Percentiles rank a stretch among this genome's conserved stretches.
Conservation (phyloP, 2,329 filamentous ascomycete genomes). For the Nothophaeocryptopus gaeumannii region DNA sequence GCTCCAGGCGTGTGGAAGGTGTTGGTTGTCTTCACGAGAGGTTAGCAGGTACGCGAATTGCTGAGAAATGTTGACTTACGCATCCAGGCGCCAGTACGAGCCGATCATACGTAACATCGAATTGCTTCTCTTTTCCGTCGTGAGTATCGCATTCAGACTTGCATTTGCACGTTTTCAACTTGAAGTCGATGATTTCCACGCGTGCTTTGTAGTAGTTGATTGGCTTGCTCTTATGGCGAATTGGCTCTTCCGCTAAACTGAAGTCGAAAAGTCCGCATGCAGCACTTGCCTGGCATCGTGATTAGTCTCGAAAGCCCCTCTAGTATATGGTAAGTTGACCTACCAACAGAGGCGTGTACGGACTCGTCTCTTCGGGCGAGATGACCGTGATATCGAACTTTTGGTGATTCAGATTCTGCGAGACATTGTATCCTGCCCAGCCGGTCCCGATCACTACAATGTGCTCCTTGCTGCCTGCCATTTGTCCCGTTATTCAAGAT, state of each 20-base stretch:
- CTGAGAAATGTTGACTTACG: constrained; percentile 5
- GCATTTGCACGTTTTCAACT: constrained; percentile 36
- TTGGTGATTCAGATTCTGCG: constrained; percentile 36
- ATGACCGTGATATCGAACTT: constrained; percentile 43
- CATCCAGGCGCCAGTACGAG: constrained; percentile 44
- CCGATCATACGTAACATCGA: constrained; percentile 43
- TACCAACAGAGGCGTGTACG: constrained; percentile 44
- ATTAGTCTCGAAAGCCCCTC: background rate
- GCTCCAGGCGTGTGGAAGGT: constrained; percentile 25
- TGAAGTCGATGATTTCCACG: constrained; percentile 40
- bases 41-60: constrained; percentile 8
- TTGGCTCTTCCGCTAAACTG: constrained; percentile 45
- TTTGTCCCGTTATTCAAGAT: background rate
- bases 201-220: constrained; percentile 31
- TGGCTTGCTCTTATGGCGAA: constrained; percentile 39
- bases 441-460: constrained; percentile 40
- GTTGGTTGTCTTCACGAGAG: constrained; percentile 5
- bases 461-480: constrained; percentile 8
- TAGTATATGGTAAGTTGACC: background rate
- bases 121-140: constrained; percentile 34
- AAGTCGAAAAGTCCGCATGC: constrained; percentile 47
- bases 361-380: constrained; percentile 42
- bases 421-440: constrained; percentile 42
- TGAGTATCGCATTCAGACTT: constrained; percentile 28
- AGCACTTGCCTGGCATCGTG: constrained; percentile 35